A percentile compares a stretch with the other conserved stretches of the same genome.
Evolutionary conservation across 2,329 filamentous ascomycete genomes (phyloP).

Genomic region (Akanthomyces dipterigenus): DNA sequence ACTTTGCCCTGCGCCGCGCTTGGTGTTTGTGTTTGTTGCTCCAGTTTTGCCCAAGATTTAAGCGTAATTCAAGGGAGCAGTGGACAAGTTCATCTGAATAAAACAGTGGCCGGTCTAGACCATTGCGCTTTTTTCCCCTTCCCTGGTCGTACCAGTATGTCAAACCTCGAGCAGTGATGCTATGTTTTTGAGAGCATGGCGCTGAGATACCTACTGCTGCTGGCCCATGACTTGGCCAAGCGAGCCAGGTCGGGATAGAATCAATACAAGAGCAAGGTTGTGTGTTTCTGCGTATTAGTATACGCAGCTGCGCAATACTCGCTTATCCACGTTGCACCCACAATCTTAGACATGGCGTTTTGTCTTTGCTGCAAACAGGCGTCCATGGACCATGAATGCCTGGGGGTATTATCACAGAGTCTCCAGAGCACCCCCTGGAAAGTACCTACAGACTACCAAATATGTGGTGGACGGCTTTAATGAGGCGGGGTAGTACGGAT

Average conservation of each 20-base stretch:
- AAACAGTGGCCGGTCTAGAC: neutral
- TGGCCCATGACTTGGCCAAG: too few species aligned
- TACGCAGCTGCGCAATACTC: neutral
- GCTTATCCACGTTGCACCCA: neutral
- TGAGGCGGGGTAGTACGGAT: neutral
- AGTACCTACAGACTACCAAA: too few species aligned
- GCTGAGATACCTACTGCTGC: too few species aligned
- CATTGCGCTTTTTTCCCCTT: neutral
- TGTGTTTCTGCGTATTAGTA: neutral
- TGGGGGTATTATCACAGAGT: too few species aligned
- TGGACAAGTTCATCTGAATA: neutral
- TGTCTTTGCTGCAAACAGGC: conserved; percentile 2
- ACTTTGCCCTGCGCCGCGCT: too few species aligned
- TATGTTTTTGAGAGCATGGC: too few species aligned
- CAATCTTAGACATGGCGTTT: conserved; percentile 10
- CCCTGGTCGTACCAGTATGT: neutral
- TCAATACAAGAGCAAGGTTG: neutral
- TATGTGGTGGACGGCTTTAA: neutral
- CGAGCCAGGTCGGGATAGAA: neutral
- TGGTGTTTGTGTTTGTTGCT: too few species aligned
- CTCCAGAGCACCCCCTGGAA: too few species aligned
- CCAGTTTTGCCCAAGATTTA: too few species aligned
- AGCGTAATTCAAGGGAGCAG: neutral
- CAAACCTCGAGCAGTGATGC: neutral
- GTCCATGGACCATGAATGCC: neutral